Conservation (phyloP, 2,329 filamentous ascomycete genomes). For the Ilyonectria mors-panacis region DNA sequence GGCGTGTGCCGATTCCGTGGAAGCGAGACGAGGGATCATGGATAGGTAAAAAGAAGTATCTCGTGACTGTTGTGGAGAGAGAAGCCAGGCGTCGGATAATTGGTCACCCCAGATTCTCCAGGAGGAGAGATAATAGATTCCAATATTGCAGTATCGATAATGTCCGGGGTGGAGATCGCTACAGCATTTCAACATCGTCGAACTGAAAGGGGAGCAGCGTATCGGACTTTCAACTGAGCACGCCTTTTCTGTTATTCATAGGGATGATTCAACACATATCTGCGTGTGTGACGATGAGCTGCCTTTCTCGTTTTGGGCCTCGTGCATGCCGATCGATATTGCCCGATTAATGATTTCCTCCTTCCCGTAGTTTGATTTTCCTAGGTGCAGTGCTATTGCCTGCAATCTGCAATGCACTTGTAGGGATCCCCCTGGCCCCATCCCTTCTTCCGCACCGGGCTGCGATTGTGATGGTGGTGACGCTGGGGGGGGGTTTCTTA, state of each 20-base stretch:
- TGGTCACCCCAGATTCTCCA: conserved; percentile 5
- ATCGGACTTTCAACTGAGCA: neutral
- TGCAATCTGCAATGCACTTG: neutral
- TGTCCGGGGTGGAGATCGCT: neutral
- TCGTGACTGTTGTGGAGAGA: conserved; percentile 1
- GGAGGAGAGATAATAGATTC: neutral
- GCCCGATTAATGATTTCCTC: conserved; percentile 7
- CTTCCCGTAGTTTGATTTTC: neutral
- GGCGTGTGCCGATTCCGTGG: conserved; percentile 4
- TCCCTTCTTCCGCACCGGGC: conserved; percentile 6
- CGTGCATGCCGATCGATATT: conserved; percentile 5
- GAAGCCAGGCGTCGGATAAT: neutral
- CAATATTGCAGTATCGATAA: neutral
- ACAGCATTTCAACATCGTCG: neutral
- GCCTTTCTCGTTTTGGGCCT: neutral
- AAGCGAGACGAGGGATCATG: conserved; percentile 6
- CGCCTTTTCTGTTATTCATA: conserved; percentile 8
- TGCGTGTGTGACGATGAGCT: neutral
- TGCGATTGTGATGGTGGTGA: conserved; percentile 6
- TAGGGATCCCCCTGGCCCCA: conserved; percentile 1
- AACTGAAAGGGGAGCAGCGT: neutral
- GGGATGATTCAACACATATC: conserved; percentile 10
- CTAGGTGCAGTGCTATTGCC: neutral
- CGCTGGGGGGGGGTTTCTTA: conserved; percentile 13
- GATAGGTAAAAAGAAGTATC: neutral